These are phyloP conservation scores for Tricholoma sp. DNA, from an alignment of 768 basidiomycete genomes.

Conservation along the genomic window DNA sequence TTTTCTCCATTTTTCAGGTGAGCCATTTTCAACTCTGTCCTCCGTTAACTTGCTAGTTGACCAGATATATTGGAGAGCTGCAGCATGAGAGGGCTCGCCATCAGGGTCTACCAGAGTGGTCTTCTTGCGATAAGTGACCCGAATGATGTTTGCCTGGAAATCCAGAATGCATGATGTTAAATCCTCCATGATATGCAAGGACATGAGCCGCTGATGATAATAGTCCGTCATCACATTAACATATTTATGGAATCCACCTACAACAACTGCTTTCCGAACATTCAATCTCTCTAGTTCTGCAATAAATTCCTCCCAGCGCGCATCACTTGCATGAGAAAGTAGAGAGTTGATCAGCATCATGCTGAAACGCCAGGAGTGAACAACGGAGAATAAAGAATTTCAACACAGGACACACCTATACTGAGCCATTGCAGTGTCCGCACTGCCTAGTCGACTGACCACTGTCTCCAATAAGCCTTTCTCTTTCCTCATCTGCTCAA, in stretches of 20 bases:
- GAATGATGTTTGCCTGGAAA: conserved; percentile 82
- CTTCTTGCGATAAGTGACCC: conserved; percentile 77
- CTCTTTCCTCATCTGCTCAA: conserved; percentile 75
- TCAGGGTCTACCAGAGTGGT: conserved; percentile 71
- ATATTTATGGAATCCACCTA: conserved; percentile 32
- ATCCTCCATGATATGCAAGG: conserved; percentile 75
- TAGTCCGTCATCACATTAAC: background rate
- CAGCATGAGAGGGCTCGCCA: conserved; percentile 50
- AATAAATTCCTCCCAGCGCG: conserved; percentile 76
- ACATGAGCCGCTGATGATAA: conserved; percentile 66
- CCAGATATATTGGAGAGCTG: conserved; percentile 67
- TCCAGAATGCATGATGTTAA: conserved; percentile 79
- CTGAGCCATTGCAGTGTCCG: conserved; percentile 80
- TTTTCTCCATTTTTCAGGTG: conserved; percentile 49
- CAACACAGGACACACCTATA: conserved; percentile 49
- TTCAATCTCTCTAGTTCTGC: conserved; percentile 69
- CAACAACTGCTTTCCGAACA: conserved; percentile 77
- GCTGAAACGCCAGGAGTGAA: conserved; percentile 38
- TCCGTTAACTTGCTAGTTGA: conserved; percentile 48
- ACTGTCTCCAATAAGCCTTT: conserved; percentile 72
- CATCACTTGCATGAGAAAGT: conserved; percentile 71
- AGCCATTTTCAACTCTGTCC: conserved; percentile 43
- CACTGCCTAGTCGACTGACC: conserved; percentile 72
- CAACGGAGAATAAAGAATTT: conserved; percentile 8
- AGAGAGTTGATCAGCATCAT: conserved; percentile 91